Evolutionary conservation across 768 basidiomycete genomes (phyloP).

Genomic region (Termitomyces sp.): DNA sequence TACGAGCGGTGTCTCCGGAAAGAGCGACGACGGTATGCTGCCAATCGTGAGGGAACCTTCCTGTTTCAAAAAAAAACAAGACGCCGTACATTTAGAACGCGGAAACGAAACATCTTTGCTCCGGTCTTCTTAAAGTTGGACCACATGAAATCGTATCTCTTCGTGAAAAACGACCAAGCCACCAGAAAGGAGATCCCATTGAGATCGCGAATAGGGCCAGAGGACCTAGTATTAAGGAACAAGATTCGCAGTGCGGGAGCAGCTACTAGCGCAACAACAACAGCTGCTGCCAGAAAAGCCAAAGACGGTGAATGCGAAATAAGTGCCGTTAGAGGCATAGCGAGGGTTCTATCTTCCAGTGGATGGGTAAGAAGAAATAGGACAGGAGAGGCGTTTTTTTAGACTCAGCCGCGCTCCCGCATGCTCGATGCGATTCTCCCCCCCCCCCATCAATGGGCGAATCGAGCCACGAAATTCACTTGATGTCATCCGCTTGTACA

Average conservation of each 20-base stretch:
- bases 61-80: not conserved
- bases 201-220: constrained; percentile 14
- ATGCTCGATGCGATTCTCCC: no score
- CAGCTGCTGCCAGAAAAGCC: no score
- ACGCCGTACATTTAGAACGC: constrained; percentile 21
- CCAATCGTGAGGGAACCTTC: not conserved
- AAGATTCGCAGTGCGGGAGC: not conserved
- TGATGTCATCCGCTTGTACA: no score
- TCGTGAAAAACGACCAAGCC: constrained; percentile 29
- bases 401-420: no score
- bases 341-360: no score
- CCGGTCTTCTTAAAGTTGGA: constrained; percentile 20
- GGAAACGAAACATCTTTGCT: constrained; percentile 24
- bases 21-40: constrained; percentile 21
- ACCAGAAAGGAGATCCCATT: constrained; percentile 24
- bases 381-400: no score
- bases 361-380: no score
- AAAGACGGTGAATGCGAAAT: no score
- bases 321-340: no score
- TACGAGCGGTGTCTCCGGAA: constrained; percentile 19
- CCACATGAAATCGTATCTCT: constrained; percentile 26
- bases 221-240: not conserved
- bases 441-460: no score
- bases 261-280: not conserved
- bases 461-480: no score